Conservation (phyloP, 768 basidiomycete genomes). For the Serpula lacrymans region DNA sequence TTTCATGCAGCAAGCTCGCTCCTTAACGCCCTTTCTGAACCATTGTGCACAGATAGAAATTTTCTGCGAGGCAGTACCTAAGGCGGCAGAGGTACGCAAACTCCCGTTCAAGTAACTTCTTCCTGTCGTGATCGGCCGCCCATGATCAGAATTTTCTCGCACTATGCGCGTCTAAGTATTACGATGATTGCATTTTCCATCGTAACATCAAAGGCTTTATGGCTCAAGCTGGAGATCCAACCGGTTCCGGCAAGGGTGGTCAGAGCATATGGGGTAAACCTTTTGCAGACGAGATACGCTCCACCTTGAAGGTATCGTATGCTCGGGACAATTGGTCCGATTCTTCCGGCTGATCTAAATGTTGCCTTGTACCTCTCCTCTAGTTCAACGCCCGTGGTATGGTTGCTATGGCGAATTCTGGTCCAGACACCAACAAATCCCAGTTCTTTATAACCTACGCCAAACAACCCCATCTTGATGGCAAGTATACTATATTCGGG, state of each 20-base stretch:
- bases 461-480: conserved; percentile 92
- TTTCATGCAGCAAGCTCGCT: not conserved
- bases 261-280: conserved; percentile 95
- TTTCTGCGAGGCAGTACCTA: conserved; percentile 96
- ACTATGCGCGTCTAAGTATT: conserved; percentile 86
- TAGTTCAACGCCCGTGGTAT: conserved; percentile 95
- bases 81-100: conserved; percentile 79
- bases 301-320: conserved; percentile 84
- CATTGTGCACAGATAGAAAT: conserved; percentile 70
- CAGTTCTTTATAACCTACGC: conserved; percentile 89
- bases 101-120: conserved; percentile 1
- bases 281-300: conserved; percentile 88
- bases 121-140: conserved; percentile 1
- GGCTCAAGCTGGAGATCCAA: conserved; percentile 89
- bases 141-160: conserved; percentile 85
- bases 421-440: conserved; percentile 89
- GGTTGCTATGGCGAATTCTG: conserved; percentile 98
- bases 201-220: conserved; percentile 97
- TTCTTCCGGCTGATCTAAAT: not conserved
- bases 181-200: conserved; percentile 84
- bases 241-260: conserved; percentile 91
- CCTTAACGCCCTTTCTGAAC: conserved; percentile 1
- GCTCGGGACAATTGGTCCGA: not conserved
- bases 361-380: not conserved
- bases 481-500: conserved; percentile 92